A percentile compares a stretch with the other conserved stretches of the same genome.
phyloP scores from a whole-genome alignment of 176 grass and related monocot genomes.

The Rhynchospora pubera region DNA sequence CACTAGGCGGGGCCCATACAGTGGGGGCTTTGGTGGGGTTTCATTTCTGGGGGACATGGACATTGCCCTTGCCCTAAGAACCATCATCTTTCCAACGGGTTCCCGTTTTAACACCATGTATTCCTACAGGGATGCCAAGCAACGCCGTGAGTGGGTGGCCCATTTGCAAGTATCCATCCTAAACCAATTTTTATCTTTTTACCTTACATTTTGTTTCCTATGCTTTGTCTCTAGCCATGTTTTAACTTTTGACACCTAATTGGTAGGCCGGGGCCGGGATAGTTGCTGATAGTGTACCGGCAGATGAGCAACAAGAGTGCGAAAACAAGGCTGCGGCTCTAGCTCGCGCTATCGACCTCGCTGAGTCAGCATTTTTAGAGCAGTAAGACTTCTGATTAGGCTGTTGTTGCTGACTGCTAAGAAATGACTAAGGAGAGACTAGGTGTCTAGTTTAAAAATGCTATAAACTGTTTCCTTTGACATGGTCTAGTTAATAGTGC shows the following conservation, averaged over 20 bases:
- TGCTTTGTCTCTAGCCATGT: too few relatives aligned
- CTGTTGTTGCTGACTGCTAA: neutral
- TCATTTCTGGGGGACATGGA: conserved; percentile 44
- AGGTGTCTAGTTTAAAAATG: neutral
- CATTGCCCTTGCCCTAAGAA: conserved; percentile 68
- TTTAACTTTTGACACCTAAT: too few relatives aligned
- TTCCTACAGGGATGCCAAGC: too few relatives aligned
- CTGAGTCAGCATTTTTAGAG: conserved; percentile 72
- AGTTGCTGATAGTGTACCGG: too few relatives aligned
- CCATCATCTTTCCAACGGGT: conserved; percentile 65
- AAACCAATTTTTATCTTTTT: too few relatives aligned
- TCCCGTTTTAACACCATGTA: conserved; percentile 29
- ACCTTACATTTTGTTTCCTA: too few relatives aligned
- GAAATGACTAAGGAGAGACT: neutral
- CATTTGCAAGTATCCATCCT: conserved; percentile 42
- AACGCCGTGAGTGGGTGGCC: conserved; percentile 53
- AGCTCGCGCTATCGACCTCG: conserved; percentile 83
- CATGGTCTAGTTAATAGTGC: neutral
- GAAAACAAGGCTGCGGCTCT: conserved; percentile 88
- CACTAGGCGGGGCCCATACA: conserved; percentile 61
- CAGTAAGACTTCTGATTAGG: conserved; percentile 14
- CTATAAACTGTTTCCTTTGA: neutral
- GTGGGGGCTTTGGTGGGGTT: conserved; percentile 73
- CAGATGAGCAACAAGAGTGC: conserved; percentile 33
- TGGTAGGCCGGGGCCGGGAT: too few relatives aligned